Percentiles rank a stretch among this genome's conserved stretches.
These are phyloP conservation scores for Chenopodium berlandieri DNA, from an alignment of 148 eudicot genomes.

Conservation along the genomic window DNA sequence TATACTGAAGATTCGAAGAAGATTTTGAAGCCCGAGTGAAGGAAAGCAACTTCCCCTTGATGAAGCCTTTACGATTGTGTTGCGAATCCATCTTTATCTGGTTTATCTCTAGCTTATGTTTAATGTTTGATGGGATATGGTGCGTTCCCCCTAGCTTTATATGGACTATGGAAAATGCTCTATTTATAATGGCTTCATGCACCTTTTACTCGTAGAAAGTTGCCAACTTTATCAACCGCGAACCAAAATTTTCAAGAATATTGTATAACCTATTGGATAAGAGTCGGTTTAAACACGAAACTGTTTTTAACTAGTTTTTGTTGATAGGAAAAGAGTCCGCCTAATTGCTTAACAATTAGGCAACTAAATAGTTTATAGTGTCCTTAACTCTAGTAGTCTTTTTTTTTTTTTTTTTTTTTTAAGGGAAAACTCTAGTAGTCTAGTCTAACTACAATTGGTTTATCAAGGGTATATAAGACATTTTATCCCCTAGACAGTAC, in stretches of 20 bases:
- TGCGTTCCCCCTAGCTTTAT: neutral
- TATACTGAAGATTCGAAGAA: constrained; percentile 11
- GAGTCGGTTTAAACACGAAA: neutral
- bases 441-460: neutral
- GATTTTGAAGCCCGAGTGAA: constrained; percentile 19
- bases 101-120: neutral
- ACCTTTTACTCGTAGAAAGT: neutral
- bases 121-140: neutral
- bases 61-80: constrained; percentile 32
- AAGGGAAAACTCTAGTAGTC: no score
- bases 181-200: constrained; percentile 9
- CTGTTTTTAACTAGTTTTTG: neutral
- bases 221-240: neutral
- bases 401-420: no score
- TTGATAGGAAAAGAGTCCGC: neutral
- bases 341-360: neutral
- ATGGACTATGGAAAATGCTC: neutral
- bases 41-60: constrained; percentile 30
- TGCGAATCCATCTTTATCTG: constrained; percentile 21
- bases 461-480: neutral
- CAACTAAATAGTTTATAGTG: neutral
- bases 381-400: neutral
- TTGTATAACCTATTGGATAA: neutral
- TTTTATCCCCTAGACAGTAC: neutral
- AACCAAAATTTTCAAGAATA: constrained; percentile 21